Base-by-base conservation (phyloP, 1,139 yeast genomes). In the Eremothecium gossypii region DNA sequence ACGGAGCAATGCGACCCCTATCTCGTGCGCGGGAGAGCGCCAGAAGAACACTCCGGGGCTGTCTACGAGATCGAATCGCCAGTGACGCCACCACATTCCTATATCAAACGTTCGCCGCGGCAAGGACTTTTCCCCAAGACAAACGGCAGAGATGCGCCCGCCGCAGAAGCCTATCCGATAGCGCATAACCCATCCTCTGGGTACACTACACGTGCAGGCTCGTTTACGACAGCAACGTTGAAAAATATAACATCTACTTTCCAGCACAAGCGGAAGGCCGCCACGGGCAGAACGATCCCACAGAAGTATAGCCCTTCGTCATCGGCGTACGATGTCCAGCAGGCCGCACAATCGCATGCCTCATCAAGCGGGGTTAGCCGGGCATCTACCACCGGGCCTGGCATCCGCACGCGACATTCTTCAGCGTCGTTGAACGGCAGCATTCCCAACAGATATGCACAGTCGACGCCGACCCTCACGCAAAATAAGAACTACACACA, bases 271-370 rank as follows among this genome's bases (percentile, higher is more conserved):
- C 54, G 57, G 34, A 65, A 60, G 42, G 63, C 70, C 1, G 49
- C 63, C 26, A 64, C 67, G 39, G 71, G 72, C 1, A 54, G 74
- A 40, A 60, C 66, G 10, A 61, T 64, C 32, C 70, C 74, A 3
- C 74, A 68, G 47, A 70, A 67, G 46, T 54, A 58, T 35, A 72
- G 68, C 20, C 54, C 56, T 42, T 43, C 51, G 13, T 43, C 51
- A 5, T 51, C 51, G 31, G 49, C 57, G 31, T 49, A 52, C 10
- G 29, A 36, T 8, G 7, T 11, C 7, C 29, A n/a, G 6, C 37
- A 14, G n/a, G 29, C 27, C n/a, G n/a, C 37, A n/a, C 35, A 34
- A 7, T 3, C 37, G n/a, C 23, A 17, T 17, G 23, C 23, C 6
- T 7, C 27, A 23, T 34, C 27, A 5, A 14, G 14, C 27, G 27